Evolutionary conservation across 345 rosid genomes (phyloP), one percentile per base, ranked within the genome.

Genomic region (Isatis tinctoria): DNA sequence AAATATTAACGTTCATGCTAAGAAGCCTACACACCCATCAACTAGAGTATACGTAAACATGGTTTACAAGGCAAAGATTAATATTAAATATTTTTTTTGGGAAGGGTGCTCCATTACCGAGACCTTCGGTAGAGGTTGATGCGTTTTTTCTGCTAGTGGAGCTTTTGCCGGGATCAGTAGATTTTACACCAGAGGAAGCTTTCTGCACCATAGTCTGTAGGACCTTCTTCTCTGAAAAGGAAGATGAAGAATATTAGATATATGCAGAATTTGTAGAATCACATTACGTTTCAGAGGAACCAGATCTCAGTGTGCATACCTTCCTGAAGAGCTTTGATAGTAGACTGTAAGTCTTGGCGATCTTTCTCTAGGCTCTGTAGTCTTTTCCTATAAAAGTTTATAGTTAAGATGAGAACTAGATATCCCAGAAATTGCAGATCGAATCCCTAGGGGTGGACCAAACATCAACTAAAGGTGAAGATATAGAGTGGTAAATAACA

Each of bases 291-390:
- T 27, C 32, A 4, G 40, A 52, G 56, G 35, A 73, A 68, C 22
- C 22, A n/a, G 24, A 14, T 62, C 13, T 61, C 65, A 54, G 52
- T 39, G 70, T 27, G 68, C 65, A 62, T 70, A 90, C 99, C 99
- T 85, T 96, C 99, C 80, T 90, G 91, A 47, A 96, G 90, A 75
- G 96, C 93, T 80, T 84, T 88, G 54, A 92, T 83, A 69, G 98
- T 92, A 69, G 84, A 82, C 45, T 88, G 92, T 62, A 96, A 85
- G 82, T 96, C 98, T 75, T 84, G 91, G 71, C 95, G 93, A 14
- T 90, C 99, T 80, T 80, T 96, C 74, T 96, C 98, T 10, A 92
- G 82, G 84, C 85, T 86, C 75, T 85, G 86, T 67, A 92, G 75
- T 80, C 88, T 92, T 94, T 88, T 96, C 83, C 98, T 96, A 86